Evolutionary conservation across 2,329 filamentous ascomycete genomes (phyloP).

Genomic region (Microdochium paspali): DNA sequence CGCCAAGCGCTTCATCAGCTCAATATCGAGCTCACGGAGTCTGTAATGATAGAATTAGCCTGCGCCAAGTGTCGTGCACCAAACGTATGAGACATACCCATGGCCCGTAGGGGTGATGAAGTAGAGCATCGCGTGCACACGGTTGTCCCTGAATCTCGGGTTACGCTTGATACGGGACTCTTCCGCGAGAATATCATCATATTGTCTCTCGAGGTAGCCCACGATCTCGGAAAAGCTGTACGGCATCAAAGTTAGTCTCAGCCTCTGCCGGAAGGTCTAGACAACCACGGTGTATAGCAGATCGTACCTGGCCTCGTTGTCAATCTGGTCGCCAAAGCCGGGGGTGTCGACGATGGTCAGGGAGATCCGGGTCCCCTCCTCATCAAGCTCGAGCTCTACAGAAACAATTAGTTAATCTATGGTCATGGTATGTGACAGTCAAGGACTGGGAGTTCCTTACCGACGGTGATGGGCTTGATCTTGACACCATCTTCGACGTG

Average conservation of each 20-base stretch:
- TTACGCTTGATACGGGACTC: constrained; percentile 99
- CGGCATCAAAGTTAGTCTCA: constrained; percentile 3
- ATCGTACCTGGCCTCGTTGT: constrained; percentile 89
- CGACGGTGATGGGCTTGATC: constrained; percentile 97
- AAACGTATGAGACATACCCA: constrained; percentile 45
- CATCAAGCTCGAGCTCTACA: constrained; percentile 85
- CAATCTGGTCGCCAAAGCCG: constrained; percentile 96
- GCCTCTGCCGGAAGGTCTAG: too few relatives aligned
- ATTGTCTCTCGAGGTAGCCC: constrained; percentile 96
- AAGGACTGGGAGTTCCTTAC: constrained; percentile 41
- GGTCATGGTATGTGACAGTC: constrained; percentile 4
- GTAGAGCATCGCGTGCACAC: constrained; percentile 95
- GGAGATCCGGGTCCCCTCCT: constrained; percentile 96
- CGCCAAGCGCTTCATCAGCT: constrained; percentile 98
- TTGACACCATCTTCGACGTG: constrained; percentile 94
- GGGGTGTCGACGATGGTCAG: constrained; percentile 98
- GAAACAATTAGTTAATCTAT: constrained; percentile 16
- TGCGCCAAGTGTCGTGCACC: background rate
- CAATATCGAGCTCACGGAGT: constrained; percentile 96
- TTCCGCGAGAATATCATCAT: constrained; percentile 97
- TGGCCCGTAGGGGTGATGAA: constrained; percentile 98
- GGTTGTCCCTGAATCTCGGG: constrained; percentile 97
- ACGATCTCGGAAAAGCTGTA: constrained; percentile 91
- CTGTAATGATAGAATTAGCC: constrained; percentile 31
- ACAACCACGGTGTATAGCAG: constrained; percentile 1